phyloP scores from a whole-genome alignment of 1,284 basidiomycete genomes.

The Boletus smithii region DNA sequence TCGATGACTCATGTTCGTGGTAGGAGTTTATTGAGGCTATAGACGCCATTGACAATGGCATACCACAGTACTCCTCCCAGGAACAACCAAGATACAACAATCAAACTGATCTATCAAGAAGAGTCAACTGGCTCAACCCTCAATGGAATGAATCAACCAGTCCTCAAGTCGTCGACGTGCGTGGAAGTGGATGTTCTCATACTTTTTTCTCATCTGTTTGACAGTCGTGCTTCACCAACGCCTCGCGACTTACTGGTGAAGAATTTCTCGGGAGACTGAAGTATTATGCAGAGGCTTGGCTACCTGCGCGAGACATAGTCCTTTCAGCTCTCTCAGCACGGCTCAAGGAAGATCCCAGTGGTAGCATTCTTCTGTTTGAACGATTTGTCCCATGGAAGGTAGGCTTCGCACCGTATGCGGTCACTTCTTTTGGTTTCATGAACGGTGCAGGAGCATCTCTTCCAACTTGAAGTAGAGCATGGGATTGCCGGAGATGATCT shows the following conservation, averaged over 20 bases:
- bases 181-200: constrained; percentile 5
- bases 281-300: constrained; percentile 87
- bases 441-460: constrained; percentile 78
- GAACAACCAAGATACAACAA: constrained; percentile 67
- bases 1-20: constrained; percentile 4
- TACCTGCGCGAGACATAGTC: constrained; percentile 88
- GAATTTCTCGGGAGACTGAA: constrained; percentile 84
- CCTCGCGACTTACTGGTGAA: constrained; percentile 79
- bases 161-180: constrained; percentile 66
- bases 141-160: constrained; percentile 82
- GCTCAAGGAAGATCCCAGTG: constrained; percentile 63
- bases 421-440: constrained; percentile 1
- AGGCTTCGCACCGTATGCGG: neutral
- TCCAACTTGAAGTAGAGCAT: constrained; percentile 72
- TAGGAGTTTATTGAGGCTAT: constrained; percentile 93
- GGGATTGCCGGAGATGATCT: constrained; percentile 44
- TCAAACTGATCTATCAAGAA: constrained; percentile 78
- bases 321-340: constrained; percentile 62
- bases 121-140: constrained; percentile 82
- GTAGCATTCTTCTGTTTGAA: constrained; percentile 81
- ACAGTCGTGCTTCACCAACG: constrained; percentile 74
- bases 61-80: constrained; percentile 69
- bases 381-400: constrained; percentile 87
- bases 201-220: constrained; percentile 6
- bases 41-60: constrained; percentile 95